A percentile compares a stretch with the other conserved stretches of the same genome.
Evolutionary conservation across 1,284 basidiomycete genomes (phyloP).

Genomic region (Sporisorium graminicola): DNA sequence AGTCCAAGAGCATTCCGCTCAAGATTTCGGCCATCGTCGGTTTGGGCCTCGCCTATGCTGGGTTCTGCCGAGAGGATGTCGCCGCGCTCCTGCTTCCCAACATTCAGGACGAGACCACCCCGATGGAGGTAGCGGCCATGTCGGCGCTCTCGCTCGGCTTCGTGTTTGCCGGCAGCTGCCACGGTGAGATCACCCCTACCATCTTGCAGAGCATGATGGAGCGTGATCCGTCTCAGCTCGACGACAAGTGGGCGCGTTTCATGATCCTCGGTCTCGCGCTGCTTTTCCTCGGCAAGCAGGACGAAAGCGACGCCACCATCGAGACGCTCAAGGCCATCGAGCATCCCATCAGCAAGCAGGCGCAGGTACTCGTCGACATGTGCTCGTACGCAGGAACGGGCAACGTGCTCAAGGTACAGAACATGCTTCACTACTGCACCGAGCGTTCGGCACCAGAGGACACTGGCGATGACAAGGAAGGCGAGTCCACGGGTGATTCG

Average conservation of each 20-base stretch:
- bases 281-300: conserved; percentile 79
- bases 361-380: conserved; percentile 91
- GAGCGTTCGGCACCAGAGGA: conserved; percentile 81
- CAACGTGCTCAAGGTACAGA: conserved; percentile 93
- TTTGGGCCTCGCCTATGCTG: conserved; percentile 88
- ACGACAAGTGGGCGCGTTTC: conserved; percentile 88
- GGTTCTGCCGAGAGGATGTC: conserved; percentile 89
- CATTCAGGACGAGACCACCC: conserved; percentile 70
- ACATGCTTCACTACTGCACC: conserved; percentile 91
- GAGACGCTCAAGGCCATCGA: conserved; percentile 95
- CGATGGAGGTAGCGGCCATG: conserved; percentile 90
- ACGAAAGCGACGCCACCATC: conserved; percentile 89
- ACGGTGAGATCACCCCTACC: conserved; percentile 90
- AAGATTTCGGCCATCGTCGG: conserved; percentile 85
- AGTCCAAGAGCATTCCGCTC: conserved; percentile 85
- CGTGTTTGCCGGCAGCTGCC: conserved; percentile 93
- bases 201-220: conserved; percentile 93
- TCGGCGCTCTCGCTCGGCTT: conserved; percentile 91
- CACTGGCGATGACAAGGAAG: conserved; percentile 58
- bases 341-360: conserved; percentile 89
- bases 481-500: conserved; percentile 33
- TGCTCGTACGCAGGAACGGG: conserved; percentile 96
- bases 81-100: conserved; percentile 63
- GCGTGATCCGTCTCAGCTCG: conserved; percentile 63
- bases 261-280: conserved; percentile 90